phyloP scores from a whole-genome alignment of 208 protist species.

The Leishmania mexicana region DNA sequence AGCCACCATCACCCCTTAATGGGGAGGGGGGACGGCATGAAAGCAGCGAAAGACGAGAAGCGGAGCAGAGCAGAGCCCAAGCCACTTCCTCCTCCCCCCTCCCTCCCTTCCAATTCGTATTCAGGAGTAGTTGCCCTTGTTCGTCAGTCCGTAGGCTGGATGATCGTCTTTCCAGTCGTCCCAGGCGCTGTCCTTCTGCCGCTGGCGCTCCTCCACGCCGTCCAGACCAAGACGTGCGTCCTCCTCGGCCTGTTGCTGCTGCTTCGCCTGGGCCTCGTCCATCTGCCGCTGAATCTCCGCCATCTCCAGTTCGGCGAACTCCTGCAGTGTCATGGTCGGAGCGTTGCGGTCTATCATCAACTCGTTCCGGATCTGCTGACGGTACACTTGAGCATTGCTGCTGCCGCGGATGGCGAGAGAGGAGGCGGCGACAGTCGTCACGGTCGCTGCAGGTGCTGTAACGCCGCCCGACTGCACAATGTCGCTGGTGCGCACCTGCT shows the following conservation, averaged over 20 bases:
- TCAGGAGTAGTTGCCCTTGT: slow-evolving; percentile 89
- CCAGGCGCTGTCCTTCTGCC: slow-evolving; percentile 76
- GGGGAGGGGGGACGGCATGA: not conserved
- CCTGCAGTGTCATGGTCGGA: slow-evolving; percentile 86
- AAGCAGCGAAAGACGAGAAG: not conserved
- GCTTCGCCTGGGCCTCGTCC: slow-evolving; percentile 43
- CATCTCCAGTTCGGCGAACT: slow-evolving; percentile 88
- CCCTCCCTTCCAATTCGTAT: not conserved
- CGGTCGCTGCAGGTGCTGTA: not conserved
- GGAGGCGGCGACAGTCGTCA: slow-evolving; percentile 1
- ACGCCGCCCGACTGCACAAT: slow-evolving; percentile 23
- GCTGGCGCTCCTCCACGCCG: slow-evolving; percentile 85
- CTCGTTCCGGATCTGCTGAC: slow-evolving; percentile 71
- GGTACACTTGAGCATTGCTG: slow-evolving; percentile 49
- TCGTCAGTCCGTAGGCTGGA: slow-evolving; percentile 72
- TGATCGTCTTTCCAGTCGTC: slow-evolving; percentile 88
- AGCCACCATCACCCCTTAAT: no score
- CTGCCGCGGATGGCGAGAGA: slow-evolving; percentile 14
- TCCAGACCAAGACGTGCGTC: slow-evolving; percentile 77
- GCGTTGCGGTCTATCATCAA: slow-evolving; percentile 83
- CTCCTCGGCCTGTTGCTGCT: slow-evolving; percentile 66
- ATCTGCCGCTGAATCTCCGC: slow-evolving; percentile 78
- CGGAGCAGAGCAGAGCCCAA: not conserved
- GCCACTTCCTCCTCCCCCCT: not conserved
- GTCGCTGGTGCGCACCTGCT: slow-evolving; percentile 33